These are phyloP conservation scores for Xanthoceras sorbifolium DNA, from an alignment of 345 rosid genomes.

Conservation along the genomic window DNA sequence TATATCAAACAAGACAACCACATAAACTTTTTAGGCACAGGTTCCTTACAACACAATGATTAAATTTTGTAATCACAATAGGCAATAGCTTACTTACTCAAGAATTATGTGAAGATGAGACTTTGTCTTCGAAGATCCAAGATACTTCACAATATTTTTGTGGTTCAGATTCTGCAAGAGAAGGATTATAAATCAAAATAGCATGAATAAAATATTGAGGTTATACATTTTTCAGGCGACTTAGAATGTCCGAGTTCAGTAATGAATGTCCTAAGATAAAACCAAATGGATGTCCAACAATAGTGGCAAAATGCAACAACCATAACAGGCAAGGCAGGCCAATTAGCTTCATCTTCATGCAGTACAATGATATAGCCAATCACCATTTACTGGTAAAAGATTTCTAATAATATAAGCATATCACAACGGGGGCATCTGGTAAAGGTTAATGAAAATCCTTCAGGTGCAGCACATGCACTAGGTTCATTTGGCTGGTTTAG, in stretches of 20 bases:
- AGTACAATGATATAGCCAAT: not conserved
- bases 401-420: conserved; percentile 5
- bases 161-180: conserved; percentile 86
- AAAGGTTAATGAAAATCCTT: conserved; percentile 1
- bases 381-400: not conserved
- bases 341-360: not conserved
- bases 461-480: not conserved
- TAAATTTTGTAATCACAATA: not conserved
- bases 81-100: conserved; percentile 65
- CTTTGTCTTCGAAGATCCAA: conserved; percentile 92
- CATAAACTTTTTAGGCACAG: conserved; percentile 16
- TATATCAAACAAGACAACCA: conserved; percentile 34
- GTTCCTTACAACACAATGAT: not conserved
- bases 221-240: conserved; percentile 1
- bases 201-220: conserved; percentile 15
- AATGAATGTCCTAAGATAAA: not conserved
- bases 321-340: not conserved
- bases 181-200: conserved; percentile 17
- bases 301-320: not conserved
- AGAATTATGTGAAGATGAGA: conserved; percentile 95
- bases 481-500: not conserved
- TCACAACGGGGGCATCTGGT: not conserved
- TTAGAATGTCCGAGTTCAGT: not conserved
- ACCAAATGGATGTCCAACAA: not conserved
- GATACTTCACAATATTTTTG: conserved; percentile 97